Percentiles rank a stretch among this genome's conserved stretches.
phyloP scores from a whole-genome alignment of 768 basidiomycete genomes.

The Trametes sanguinea region DNA sequence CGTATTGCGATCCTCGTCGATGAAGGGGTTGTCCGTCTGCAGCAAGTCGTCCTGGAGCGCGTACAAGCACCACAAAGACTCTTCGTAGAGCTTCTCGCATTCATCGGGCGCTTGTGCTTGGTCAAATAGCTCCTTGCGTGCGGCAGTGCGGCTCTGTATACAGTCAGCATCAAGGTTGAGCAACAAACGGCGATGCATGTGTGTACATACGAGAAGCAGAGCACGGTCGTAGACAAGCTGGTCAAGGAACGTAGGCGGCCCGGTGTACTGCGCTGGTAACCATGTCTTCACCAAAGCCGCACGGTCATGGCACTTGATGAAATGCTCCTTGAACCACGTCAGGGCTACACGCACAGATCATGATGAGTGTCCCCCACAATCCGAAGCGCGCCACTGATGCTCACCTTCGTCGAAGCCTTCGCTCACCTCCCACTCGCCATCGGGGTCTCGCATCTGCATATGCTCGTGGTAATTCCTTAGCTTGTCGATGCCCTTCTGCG shows the following conservation, averaged over 20 bases:
- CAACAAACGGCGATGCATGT: too few species aligned
- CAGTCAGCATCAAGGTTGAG: neutral
- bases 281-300: slow-evolving; percentile 87
- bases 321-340: slow-evolving; percentile 91
- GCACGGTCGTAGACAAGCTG: slow-evolving; percentile 93
- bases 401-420: slow-evolving; percentile 80
- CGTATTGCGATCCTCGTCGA: slow-evolving; percentile 80
- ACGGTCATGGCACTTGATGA: slow-evolving; percentile 92
- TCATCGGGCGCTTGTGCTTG: slow-evolving; percentile 73
- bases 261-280: slow-evolving; percentile 80
- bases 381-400: slow-evolving; percentile 24
- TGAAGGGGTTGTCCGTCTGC: slow-evolving; percentile 79
- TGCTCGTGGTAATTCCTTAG: slow-evolving; percentile 79
- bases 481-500: slow-evolving; percentile 89
- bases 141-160: slow-evolving; percentile 85
- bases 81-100: slow-evolving; percentile 94
- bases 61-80: slow-evolving; percentile 91
- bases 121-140: slow-evolving; percentile 86
- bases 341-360: slow-evolving; percentile 49
- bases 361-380: neutral
- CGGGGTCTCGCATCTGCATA: slow-evolving; percentile 76
- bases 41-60: slow-evolving; percentile 87
- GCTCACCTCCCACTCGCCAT: slow-evolving; percentile 73
- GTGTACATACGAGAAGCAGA: slow-evolving; percentile 67
- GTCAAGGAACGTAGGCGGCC: slow-evolving; percentile 83